Percentiles rank a stretch among this genome's conserved stretches.
Evolutionary conservation across 1,284 basidiomycete species (phyloP).

Genomic region (Sanguinoderma infundibulare): DNA sequence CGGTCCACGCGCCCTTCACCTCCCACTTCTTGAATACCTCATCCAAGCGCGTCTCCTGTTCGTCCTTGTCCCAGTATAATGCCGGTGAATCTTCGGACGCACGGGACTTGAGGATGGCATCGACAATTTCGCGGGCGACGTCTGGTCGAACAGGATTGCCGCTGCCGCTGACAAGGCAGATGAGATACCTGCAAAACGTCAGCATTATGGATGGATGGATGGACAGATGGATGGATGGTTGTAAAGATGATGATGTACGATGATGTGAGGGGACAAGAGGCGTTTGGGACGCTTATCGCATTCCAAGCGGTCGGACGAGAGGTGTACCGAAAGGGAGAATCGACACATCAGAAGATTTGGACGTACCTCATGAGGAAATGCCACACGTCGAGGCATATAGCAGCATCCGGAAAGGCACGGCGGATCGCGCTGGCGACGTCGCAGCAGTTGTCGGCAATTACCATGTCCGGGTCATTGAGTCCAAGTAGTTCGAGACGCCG

Average conservation of each 20-base stretch:
- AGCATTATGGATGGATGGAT: too few species aligned
- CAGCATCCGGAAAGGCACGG: constrained; percentile 10
- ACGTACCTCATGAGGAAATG: constrained; percentile 23
- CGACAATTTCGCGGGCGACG: neutral
- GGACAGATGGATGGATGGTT: too few species aligned
- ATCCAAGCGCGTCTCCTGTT: constrained; percentile 19
- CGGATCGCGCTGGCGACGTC: constrained; percentile 20
- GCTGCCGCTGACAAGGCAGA: neutral
- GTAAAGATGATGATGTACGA: too few species aligned
- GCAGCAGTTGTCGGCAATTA: constrained; percentile 33
- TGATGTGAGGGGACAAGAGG: too few species aligned
- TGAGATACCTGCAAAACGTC: neutral
- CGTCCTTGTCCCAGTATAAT: constrained; percentile 13
- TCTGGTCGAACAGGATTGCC: neutral
- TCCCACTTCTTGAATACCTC: neutral
- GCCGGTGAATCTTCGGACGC: neutral
- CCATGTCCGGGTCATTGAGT: constrained; percentile 21
- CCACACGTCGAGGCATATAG: constrained; percentile 20
- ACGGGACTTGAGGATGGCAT: neutral
- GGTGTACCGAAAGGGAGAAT: too few species aligned
- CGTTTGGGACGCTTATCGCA: too few species aligned
- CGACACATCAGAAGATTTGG: too few species aligned
- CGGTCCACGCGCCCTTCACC: constrained; percentile 21
- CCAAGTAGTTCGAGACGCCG: constrained; percentile 15
- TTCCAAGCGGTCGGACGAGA: too few species aligned